These are phyloP conservation scores for Candida adriatica DNA, from an alignment of 805 yeast species.

Conservation along the genomic window DNA sequence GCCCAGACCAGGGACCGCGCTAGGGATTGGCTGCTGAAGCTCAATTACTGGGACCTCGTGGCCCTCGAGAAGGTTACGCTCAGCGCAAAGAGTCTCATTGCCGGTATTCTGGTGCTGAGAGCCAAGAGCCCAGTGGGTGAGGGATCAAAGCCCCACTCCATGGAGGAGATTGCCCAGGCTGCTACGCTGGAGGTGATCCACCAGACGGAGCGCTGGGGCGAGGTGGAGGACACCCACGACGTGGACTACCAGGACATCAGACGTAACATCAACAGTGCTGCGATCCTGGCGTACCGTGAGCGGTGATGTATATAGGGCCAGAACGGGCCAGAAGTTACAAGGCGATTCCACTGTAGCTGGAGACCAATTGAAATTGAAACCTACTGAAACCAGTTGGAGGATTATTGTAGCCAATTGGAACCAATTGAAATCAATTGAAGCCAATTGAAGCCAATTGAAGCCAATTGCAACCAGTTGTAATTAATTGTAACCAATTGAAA, in stretches of 20 bases:
- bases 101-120: conserved; percentile 66
- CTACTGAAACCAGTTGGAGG: too few species aligned
- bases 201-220: conserved; percentile 95
- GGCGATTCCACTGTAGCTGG: too few species aligned
- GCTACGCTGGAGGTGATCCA: conserved; percentile 76
- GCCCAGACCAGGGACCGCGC: conserved; percentile 56
- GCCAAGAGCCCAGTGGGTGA: conserved; percentile 43
- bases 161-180: conserved; percentile 69
- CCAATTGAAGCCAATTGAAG: too few species aligned
- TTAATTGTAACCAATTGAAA: too few species aligned
- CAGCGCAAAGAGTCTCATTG: conserved; percentile 77
- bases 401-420: too few species aligned
- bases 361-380: too few species aligned
- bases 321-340: too few species aligned
- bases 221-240: conserved; percentile 97
- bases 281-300: conserved; percentile 40
- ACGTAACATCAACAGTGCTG: conserved; percentile 76
- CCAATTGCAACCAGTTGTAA: too few species aligned
- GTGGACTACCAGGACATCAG: conserved; percentile 89
- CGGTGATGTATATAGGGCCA: too few species aligned
- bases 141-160: conserved; percentile 28
- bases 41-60: conserved; percentile 73
- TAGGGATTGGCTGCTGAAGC: conserved; percentile 49
- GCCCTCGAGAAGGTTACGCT: conserved; percentile 88
- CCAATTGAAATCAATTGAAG: too few species aligned